These are phyloP conservation scores for Globisporangium lucens DNA, from an alignment of 352 stramenopile genomes.

Conservation along the genomic window DNA sequence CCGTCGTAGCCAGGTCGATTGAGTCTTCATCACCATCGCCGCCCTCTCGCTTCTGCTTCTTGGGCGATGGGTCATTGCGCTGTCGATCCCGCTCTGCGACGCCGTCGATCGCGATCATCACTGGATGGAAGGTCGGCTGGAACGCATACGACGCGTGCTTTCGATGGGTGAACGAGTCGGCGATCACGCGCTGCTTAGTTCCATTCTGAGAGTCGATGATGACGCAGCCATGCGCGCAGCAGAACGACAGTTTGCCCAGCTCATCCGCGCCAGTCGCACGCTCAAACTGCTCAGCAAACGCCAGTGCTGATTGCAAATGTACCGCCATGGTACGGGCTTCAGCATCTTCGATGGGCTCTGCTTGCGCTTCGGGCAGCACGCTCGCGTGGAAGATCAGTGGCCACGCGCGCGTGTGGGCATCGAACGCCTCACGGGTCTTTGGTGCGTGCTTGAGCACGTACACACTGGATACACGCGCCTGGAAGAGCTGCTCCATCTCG, in stretches of 20 bases:
- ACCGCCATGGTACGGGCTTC: conserved; percentile 36
- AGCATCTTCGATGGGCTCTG: conserved; percentile 34
- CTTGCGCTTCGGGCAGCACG: conserved; percentile 37
- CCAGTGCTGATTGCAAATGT: conserved; percentile 26
- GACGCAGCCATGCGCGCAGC: conserved; percentile 51
- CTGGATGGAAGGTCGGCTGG: conserved; percentile 52
- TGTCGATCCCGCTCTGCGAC: conserved; percentile 61
- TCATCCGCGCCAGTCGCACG: conserved; percentile 15
- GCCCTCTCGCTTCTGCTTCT: conserved; percentile 34
- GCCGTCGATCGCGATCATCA: conserved; percentile 65
- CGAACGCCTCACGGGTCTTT: conserved; percentile 56
- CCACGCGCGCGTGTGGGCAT: conserved; percentile 58
- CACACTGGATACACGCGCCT: conserved; percentile 41
- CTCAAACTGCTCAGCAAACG: conserved; percentile 20
- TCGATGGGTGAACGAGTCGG: conserved; percentile 16
- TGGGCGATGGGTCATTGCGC: conserved; percentile 26
- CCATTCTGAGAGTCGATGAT: conserved; percentile 43
- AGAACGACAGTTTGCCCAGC: conserved; percentile 14
- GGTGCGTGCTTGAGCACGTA: conserved; percentile 54
- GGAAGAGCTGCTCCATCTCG: conserved; percentile 37
- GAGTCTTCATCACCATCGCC: background rate
- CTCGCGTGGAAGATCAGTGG: conserved; percentile 81
- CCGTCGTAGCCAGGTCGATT: background rate
- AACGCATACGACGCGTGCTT: conserved; percentile 31
- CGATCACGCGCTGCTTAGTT: conserved; percentile 19